Conservation (phyloP, 2,329 filamentous ascomycete species). For the Neodidymelliopsis sp. region DNA sequence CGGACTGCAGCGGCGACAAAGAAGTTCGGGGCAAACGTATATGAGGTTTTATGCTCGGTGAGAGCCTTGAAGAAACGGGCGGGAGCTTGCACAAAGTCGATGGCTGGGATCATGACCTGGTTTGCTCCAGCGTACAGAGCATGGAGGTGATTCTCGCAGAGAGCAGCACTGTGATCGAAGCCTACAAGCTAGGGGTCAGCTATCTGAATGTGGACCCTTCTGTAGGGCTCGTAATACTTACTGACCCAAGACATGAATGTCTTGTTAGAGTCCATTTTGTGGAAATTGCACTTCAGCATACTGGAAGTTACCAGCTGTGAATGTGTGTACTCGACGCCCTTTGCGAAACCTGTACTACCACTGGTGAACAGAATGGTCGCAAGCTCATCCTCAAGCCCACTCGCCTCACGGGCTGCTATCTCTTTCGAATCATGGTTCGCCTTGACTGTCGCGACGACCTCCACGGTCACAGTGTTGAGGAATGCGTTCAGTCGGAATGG, state of each 20-base stretch:
- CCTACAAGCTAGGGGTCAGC: slow-evolving; percentile 21
- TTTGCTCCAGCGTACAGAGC: slow-evolving; percentile 52
- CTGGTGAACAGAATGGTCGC: slow-evolving; percentile 59
- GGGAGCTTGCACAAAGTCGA: slow-evolving; percentile 53
- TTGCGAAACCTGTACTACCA: slow-evolving; percentile 60
- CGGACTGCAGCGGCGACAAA: slow-evolving; percentile 40
- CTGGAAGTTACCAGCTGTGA: slow-evolving; percentile 54
- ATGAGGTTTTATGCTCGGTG: slow-evolving; percentile 52
- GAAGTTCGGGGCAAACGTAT: slow-evolving; percentile 58
- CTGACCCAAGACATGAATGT: slow-evolving; percentile 24
- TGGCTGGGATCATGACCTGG: slow-evolving; percentile 57
- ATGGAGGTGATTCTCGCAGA: slow-evolving; percentile 62
- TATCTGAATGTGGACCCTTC: neutral
- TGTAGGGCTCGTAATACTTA: slow-evolving; percentile 1
- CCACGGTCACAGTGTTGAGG: slow-evolving; percentile 4
- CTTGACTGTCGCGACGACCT: neutral
- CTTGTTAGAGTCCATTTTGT: slow-evolving; percentile 8
- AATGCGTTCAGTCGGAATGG: slow-evolving; percentile 1
- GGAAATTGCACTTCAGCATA: slow-evolving; percentile 48
- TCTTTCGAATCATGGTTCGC: neutral
- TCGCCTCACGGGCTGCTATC: neutral
- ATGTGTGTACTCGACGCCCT: slow-evolving; percentile 58
- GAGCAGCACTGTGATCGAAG: slow-evolving; percentile 62
- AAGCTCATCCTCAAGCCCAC: slow-evolving; percentile 7
- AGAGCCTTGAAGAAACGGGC: slow-evolving; percentile 51